phyloP scores from a whole-genome alignment of 2,329 filamentous ascomycete species.

The Chlorencoelia australis region DNA sequence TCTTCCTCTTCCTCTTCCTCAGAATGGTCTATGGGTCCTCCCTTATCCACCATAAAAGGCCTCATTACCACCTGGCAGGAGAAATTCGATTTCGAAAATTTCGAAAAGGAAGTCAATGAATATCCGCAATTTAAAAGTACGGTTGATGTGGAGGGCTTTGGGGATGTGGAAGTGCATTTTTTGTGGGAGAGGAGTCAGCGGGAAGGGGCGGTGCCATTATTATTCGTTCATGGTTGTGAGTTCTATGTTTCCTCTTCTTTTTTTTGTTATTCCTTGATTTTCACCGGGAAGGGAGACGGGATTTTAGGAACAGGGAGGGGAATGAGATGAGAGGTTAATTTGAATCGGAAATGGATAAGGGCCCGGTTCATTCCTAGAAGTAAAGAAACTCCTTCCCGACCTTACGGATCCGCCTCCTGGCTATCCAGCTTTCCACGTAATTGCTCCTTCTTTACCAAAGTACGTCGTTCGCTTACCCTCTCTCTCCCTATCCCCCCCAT shows the following conservation, averaged over 20 bases:
- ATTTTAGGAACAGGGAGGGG: too few relatives aligned
- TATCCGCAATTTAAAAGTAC: slow-evolving; percentile 24
- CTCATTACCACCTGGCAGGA: slow-evolving; percentile 1
- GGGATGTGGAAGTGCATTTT: slow-evolving; percentile 51
- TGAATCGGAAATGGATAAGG: too few relatives aligned
- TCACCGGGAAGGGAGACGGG: too few relatives aligned
- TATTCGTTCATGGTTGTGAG: slow-evolving; percentile 45
- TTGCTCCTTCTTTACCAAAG: slow-evolving; percentile 48
- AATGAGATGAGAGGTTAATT: too few relatives aligned
- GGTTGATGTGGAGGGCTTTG: slow-evolving; percentile 47
- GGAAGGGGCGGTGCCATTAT: slow-evolving; percentile 47
- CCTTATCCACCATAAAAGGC: neutral
- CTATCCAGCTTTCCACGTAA: slow-evolving; percentile 41
- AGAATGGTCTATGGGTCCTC: slow-evolving; percentile 4
- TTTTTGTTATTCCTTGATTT: too few relatives aligned
- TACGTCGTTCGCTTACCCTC: too few relatives aligned
- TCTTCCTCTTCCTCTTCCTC: too few relatives aligned
- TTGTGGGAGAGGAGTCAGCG: slow-evolving; percentile 40
- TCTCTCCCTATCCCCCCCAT: too few relatives aligned
- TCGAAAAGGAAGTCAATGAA: slow-evolving; percentile 15
- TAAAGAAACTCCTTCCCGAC: slow-evolving; percentile 47
- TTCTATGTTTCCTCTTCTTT: neutral
- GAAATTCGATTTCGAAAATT: too few relatives aligned
- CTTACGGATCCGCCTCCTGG: slow-evolving; percentile 28
- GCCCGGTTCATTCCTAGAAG: slow-evolving; percentile 62